phyloP scores from a whole-genome alignment of 192 early-diverging fungal genomes.

The Coemansia sp. region DNA sequence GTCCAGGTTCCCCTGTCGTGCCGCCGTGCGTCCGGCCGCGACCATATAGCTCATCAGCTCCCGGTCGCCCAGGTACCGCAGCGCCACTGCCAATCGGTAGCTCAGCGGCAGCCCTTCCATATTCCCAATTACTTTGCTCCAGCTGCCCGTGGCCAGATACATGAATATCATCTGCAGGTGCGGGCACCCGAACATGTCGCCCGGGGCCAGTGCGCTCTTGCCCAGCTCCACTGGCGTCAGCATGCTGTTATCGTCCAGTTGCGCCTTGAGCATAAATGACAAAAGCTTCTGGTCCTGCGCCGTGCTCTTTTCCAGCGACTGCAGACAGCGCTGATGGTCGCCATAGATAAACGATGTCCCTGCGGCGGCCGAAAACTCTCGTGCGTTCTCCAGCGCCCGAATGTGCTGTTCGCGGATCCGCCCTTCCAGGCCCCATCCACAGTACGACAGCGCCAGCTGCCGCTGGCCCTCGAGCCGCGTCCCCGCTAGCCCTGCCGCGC shows the following conservation, averaged over 20 bases:
- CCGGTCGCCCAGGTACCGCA: conserved; percentile 78
- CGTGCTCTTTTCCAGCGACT: conserved; percentile 44
- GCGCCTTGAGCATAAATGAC: conserved; percentile 53
- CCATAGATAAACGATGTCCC: conserved; percentile 84
- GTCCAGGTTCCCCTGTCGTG: conserved; percentile 63
- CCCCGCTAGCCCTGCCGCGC: neutral
- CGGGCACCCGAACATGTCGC: conserved; percentile 50
- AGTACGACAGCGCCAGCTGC: conserved; percentile 50
- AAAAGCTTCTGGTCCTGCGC: conserved; percentile 67
- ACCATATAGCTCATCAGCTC: conserved; percentile 62
- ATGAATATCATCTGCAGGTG: conserved; percentile 86
- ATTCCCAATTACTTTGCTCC: conserved; percentile 69
- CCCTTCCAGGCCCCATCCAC: conserved; percentile 49
- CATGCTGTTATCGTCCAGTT: conserved; percentile 48
- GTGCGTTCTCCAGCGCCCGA: conserved; percentile 54
- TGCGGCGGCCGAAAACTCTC: conserved; percentile 79
- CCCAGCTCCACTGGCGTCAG: conserved; percentile 43
- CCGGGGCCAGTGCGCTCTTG: conserved; percentile 3
- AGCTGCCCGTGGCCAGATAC: conserved; percentile 76
- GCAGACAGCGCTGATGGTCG: conserved; percentile 64
- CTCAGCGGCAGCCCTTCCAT: conserved; percentile 60
- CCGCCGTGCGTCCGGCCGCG: conserved; percentile 47
- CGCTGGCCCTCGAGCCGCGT: conserved; percentile 35
- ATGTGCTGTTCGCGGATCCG: conserved; percentile 45
- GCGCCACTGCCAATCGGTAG: conserved; percentile 76